phyloP scores from a whole-genome alignment of 805 yeast genomes.

The Kurtzmaniella cleridarum region DNA sequence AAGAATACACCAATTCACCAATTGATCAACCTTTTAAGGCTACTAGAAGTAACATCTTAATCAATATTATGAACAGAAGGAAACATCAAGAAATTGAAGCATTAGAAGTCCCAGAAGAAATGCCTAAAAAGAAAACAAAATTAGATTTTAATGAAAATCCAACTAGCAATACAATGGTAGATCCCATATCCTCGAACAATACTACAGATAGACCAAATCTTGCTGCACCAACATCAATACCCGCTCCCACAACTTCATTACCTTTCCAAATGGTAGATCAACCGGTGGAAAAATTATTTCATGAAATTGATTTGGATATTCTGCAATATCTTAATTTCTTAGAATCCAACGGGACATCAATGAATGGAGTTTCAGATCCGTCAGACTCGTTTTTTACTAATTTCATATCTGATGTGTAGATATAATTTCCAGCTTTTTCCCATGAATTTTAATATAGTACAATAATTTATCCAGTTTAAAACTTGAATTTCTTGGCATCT shows the following conservation, averaged over 20 bases:
- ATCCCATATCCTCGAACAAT: background rate
- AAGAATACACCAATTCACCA: slow-evolving; percentile 6
- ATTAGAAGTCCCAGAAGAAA: slow-evolving; percentile 19
- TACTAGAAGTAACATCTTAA: slow-evolving; percentile 13
- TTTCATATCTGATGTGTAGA: slow-evolving; percentile 3
- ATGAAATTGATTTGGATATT: slow-evolving; percentile 27
- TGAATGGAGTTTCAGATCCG: background rate
- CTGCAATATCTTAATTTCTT: slow-evolving; percentile 23
- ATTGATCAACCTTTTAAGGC: background rate
- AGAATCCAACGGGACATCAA: slow-evolving; percentile 12
- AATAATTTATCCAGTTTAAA: too few species aligned
- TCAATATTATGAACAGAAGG: slow-evolving; percentile 24
- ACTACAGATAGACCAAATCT: background rate
- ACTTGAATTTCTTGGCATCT: slow-evolving; percentile 2
- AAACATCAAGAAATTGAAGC: slow-evolving; percentile 27
- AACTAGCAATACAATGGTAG: too few species aligned
- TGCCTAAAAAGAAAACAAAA: background rate
- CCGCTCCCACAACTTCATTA: slow-evolving; percentile 1
- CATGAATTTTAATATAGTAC: too few species aligned
- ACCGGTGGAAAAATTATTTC: slow-evolving; percentile 21
- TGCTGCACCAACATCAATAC: background rate
- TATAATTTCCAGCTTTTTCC: too few species aligned
- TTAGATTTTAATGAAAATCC: background rate
- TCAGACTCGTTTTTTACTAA: slow-evolving; percentile 2
- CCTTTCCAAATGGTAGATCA: slow-evolving; percentile 4